Conservation (phyloP, 1,284 basidiomycete genomes). For the Ganoderma leucocontextum region DNA sequence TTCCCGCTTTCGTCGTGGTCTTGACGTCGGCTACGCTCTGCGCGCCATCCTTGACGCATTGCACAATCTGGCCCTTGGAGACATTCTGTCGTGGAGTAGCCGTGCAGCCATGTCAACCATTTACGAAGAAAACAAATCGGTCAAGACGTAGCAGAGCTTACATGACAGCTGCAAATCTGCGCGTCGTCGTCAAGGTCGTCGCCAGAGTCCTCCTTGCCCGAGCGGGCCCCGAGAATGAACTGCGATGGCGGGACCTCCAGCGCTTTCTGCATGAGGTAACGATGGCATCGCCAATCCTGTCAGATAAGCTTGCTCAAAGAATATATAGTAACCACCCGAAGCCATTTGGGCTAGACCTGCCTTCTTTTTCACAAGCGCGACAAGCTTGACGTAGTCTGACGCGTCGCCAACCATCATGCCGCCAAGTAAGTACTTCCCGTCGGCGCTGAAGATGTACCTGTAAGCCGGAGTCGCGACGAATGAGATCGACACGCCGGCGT, state of each 20-base stretch:
- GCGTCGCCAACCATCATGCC: constrained; percentile 87
- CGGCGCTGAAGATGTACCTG: constrained; percentile 75
- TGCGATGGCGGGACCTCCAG: constrained; percentile 72
- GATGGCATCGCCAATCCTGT: not conserved
- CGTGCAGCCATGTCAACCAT: not conserved
- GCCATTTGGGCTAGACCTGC: constrained; percentile 38
- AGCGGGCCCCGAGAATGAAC: constrained; percentile 65
- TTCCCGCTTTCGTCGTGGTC: constrained; percentile 73
- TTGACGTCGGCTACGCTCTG: constrained; percentile 67
- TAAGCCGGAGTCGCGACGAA: not conserved
- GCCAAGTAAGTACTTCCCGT: constrained; percentile 78
- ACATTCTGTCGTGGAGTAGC: constrained; percentile 54
- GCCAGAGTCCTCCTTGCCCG: constrained; percentile 64
- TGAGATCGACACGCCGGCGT: not conserved
- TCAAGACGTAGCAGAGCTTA: constrained; percentile 29
- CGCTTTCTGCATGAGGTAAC: constrained; percentile 52
- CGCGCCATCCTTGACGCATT: constrained; percentile 63
- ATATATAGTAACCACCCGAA: not conserved
- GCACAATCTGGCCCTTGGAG: constrained; percentile 65
- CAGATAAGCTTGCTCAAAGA: constrained; percentile 6
- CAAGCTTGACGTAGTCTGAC: constrained; percentile 74
- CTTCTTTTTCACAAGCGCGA: constrained; percentile 78
- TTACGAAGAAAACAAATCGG: not conserved
- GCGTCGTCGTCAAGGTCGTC: constrained; percentile 77
- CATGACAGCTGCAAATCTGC: constrained; percentile 76